phyloP scores from a whole-genome alignment of 2,329 filamentous ascomycete genomes.

The Elsinoe arachidis region DNA sequence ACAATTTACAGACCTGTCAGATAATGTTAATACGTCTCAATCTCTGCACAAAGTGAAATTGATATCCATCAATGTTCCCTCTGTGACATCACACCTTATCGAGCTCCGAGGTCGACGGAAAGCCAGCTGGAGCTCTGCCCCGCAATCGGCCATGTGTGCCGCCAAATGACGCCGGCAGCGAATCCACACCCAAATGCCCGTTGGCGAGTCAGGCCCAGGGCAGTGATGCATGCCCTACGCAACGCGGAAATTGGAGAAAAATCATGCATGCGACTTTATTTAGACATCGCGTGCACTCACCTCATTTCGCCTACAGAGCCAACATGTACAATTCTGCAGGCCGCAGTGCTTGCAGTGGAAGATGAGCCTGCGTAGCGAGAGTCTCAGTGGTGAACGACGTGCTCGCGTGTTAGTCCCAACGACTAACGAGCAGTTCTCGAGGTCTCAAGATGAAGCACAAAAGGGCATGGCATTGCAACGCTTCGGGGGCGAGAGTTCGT shows the following conservation, averaged over 20 bases:
- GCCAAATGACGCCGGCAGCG: neutral
- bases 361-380: neutral
- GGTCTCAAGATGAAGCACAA: neutral
- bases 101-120: neutral
- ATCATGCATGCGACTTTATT: neutral
- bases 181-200: neutral
- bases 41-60: neutral
- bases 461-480: neutral
- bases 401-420: too few relatives aligned
- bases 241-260: neutral
- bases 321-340: too few relatives aligned
- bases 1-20: neutral
- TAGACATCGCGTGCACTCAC: too few relatives aligned
- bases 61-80: neutral
- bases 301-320: too few relatives aligned
- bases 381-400: too few relatives aligned
- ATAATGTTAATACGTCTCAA: neutral
- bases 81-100: neutral
- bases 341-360: neutral
- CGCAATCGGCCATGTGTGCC: conserved; percentile 4
- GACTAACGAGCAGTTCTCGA: neutral
- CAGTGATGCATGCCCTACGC: neutral
- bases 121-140: neutral
- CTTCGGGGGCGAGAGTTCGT: neutral
- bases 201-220: neutral